Evolutionary conservation across 1,284 basidiomycete species (phyloP), one percentile per base, ranked within the genome.

Genomic region (Irpex rosettiformis): DNA sequence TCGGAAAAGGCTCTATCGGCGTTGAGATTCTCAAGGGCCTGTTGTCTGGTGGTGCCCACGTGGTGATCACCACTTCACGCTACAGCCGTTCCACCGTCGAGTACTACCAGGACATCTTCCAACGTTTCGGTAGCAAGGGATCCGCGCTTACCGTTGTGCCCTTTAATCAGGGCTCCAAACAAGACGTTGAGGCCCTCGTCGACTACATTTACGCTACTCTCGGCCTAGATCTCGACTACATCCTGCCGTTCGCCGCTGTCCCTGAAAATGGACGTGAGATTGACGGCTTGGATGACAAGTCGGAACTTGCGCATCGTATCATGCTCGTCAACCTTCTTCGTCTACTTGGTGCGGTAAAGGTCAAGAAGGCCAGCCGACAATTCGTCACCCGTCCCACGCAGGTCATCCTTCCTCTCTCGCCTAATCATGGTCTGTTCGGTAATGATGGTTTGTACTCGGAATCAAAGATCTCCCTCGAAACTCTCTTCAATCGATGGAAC

Each of bases 181-280:
- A 98, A 74, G 97, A 99, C 68, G 93, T 96, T 43, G 96, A 99
- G 71, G 93, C 94, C 8, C 85, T 99, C 57, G 88, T 99, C 67
- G 96, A 98, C 77, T 99, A 99, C 76, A 96, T 99, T 74, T 99
- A 98, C 77, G 86, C 91, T 48, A 95, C 89, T 47, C 86, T 98
- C 59, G 89, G 90, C 52, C 86, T 99, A 78, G 96, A 99, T 77
- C 84, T 99, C 61, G 96, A 99, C 77, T 98, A 98, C 77, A 93
- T 99, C 68, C 85, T 98, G 62, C 96, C 96, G 43, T 99, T 99
- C 75, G 97, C 96, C 58, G 97, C 96, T 60, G 91, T 99, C 52
- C 96, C 97, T 11, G 97, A 98, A 76, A 98, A 98, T 70, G 96
- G 97, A 51, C 91, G 96, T 62, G 94, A 98, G 77, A 99, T 99